phyloP scores from a whole-genome alignment of 768 basidiomycete genomes.

The Phanerodontia chrysosporium region DNA sequence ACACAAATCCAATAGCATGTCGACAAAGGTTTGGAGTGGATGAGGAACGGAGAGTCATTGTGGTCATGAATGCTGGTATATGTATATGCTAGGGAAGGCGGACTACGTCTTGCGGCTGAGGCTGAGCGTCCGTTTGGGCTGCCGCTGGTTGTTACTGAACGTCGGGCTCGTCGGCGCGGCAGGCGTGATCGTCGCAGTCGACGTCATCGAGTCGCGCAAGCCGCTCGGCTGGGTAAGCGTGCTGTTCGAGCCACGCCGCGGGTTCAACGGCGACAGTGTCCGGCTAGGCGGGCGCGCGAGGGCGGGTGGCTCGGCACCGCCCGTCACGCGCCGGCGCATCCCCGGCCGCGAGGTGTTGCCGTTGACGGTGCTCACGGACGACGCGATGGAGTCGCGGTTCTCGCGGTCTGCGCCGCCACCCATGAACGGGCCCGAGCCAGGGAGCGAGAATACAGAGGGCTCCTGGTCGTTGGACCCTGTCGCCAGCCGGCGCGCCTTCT shows the following conservation, averaged over 20 bases:
- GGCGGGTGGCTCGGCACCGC: slow-evolving; percentile 35
- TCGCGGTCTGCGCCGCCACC: slow-evolving; percentile 4
- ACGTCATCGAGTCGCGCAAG: not conserved
- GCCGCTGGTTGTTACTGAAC: slow-evolving; percentile 27
- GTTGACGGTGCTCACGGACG: not conserved
- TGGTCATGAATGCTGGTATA: not conserved
- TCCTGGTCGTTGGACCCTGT: slow-evolving; percentile 53
- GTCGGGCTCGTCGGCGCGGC: slow-evolving; percentile 24
- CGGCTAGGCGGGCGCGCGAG: slow-evolving; percentile 24
- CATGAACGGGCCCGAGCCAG: slow-evolving; percentile 29
- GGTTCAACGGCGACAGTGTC: slow-evolving; percentile 71
- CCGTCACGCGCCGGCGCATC: slow-evolving; percentile 58
- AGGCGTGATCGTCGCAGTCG: slow-evolving; percentile 30
- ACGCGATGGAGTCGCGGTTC: not conserved
- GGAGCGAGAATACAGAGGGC: slow-evolving; percentile 34
- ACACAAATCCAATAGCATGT: not conserved
- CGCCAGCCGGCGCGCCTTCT: slow-evolving; percentile 81
- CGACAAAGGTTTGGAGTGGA: not conserved
- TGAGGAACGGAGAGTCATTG: not conserved
- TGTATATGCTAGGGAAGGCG: not conserved
- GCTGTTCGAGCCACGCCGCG: slow-evolving; percentile 49
- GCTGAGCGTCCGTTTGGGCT: slow-evolving; percentile 39
- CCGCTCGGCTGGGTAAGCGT: not conserved
- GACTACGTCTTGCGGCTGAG: slow-evolving; percentile 32
- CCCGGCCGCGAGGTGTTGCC: slow-evolving; percentile 35